Conservation (phyloP, 1,284 basidiomycete species). For the Cutaneotrichosporon cutaneum region DNA sequence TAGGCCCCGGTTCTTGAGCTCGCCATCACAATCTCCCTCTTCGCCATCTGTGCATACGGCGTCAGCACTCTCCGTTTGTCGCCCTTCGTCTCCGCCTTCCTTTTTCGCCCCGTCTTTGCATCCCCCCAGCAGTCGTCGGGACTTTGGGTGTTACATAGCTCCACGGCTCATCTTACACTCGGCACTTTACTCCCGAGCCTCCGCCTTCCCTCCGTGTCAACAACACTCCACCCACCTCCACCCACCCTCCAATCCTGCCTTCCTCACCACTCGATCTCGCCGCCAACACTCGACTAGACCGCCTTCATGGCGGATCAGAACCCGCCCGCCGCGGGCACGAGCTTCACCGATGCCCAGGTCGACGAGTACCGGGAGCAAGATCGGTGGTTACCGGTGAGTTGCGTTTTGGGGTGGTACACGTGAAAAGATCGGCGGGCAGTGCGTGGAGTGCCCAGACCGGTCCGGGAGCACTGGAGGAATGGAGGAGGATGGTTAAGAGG, state of each 20-base stretch:
- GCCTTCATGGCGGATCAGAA: slow-evolving; percentile 15
- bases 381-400: slow-evolving; percentile 77
- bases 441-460: background rate
- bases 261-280: background rate
- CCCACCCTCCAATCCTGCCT: background rate
- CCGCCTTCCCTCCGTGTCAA: background rate
- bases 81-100: background rate
- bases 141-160: background rate
- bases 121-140: background rate
- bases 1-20: background rate
- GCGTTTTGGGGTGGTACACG: background rate
- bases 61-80: background rate
- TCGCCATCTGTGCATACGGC: slow-evolving; percentile 11
- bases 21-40: background rate
- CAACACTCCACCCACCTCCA: background rate
- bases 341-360: slow-evolving; percentile 83
- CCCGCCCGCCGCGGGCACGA: slow-evolving; percentile 13
- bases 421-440: background rate
- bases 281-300: slow-evolving; percentile 1
- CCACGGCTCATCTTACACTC: background rate
- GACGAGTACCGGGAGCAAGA: slow-evolving; percentile 91
- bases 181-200: background rate
- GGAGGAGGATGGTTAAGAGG: background rate
- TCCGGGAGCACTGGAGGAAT: background rate
- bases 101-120: background rate